Evolutionary conservation across 2,329 filamentous ascomycete species (phyloP).

Genomic region (Aspergillus calidoustus): DNA sequence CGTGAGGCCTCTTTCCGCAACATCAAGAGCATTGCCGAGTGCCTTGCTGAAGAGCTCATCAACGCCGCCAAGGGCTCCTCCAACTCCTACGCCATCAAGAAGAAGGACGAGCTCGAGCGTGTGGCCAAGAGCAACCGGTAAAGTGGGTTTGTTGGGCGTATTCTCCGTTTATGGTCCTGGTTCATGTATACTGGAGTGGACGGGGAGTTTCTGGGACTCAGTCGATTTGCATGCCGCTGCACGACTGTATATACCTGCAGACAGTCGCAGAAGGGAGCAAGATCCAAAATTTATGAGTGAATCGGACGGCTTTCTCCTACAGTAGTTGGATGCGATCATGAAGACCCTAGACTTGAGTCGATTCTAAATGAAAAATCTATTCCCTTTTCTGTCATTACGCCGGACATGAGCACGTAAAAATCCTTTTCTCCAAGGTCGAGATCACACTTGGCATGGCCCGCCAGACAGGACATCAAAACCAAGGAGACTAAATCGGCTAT

Average conservation of each 20-base stretch:
- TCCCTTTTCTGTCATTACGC: conserved; percentile 15
- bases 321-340: conserved; percentile 50
- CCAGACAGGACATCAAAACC: not conserved
- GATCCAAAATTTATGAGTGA: conserved; percentile 43
- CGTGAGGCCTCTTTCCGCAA: conserved; percentile 99
- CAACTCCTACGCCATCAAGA: conserved; percentile 99
- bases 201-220: conserved; percentile 47
- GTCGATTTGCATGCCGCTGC: conserved; percentile 48
- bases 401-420: not conserved
- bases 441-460: not conserved
- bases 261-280: conserved; percentile 44
- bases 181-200: conserved; percentile 47
- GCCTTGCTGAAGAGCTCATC: conserved; percentile 99
- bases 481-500: not conserved
- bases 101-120: conserved; percentile 99
- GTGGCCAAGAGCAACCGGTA: conserved; percentile 99
- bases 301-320: conserved; percentile 45
- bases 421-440: not conserved
- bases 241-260: conserved; percentile 45
- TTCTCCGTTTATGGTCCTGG: conserved; percentile 45
- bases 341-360: conserved; percentile 36
- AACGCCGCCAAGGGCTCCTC: conserved; percentile 99
- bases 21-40: conserved; percentile 99
- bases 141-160: conserved; percentile 55
- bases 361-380: conserved; percentile 29